Evolutionary conservation across 1,284 basidiomycete species (phyloP).

Genomic region (Moniliella sp.): DNA sequence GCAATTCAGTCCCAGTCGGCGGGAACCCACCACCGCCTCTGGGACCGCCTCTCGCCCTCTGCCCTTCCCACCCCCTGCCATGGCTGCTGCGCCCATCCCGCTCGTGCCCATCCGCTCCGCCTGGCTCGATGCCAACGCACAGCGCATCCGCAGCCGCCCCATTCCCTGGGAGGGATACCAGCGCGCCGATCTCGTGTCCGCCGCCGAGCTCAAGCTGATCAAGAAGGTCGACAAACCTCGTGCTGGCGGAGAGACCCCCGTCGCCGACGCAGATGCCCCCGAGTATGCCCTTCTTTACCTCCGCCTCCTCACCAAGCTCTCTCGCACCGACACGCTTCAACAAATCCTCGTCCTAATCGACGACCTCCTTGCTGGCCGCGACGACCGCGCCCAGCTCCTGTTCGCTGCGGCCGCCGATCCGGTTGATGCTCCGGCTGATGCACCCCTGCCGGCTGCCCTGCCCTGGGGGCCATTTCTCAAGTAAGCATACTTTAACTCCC

Average conservation of each 20-base stretch:
- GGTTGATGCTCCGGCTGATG: too few relatives aligned
- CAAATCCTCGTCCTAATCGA: slow-evolving; percentile 72
- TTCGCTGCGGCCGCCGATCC: slow-evolving; percentile 20
- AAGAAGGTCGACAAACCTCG: slow-evolving; percentile 44
- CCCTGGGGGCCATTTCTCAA: slow-evolving; percentile 65
- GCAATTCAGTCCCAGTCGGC: too few relatives aligned
- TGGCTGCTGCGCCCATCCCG: too few relatives aligned
- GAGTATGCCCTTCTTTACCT: slow-evolving; percentile 72
- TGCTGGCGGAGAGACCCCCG: slow-evolving; percentile 65
- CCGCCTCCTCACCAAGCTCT: slow-evolving; percentile 70
- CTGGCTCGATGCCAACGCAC: slow-evolving; percentile 65
- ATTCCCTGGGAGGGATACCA: slow-evolving; percentile 98
- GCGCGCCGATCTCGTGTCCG: slow-evolving; percentile 68
- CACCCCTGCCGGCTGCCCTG: slow-evolving; percentile 44
- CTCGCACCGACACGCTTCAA: slow-evolving; percentile 78
- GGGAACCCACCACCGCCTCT: too few relatives aligned
- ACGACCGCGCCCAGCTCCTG: slow-evolving; percentile 28
- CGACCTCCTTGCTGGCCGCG: slow-evolving; percentile 55
- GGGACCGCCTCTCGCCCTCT: too few relatives aligned
- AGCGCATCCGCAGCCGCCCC: slow-evolving; percentile 66
- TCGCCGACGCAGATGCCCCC: slow-evolving; percentile 41
- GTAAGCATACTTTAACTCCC: slow-evolving; percentile 37
- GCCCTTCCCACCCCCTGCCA: too few relatives aligned
- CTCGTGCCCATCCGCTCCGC: slow-evolving; percentile 63
- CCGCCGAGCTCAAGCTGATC: slow-evolving; percentile 69